Evolutionary conservation across 2,329 filamentous ascomycete genomes (phyloP), one percentile per base, ranked within the genome.

Genomic region (Hypoxylon sp.): DNA sequence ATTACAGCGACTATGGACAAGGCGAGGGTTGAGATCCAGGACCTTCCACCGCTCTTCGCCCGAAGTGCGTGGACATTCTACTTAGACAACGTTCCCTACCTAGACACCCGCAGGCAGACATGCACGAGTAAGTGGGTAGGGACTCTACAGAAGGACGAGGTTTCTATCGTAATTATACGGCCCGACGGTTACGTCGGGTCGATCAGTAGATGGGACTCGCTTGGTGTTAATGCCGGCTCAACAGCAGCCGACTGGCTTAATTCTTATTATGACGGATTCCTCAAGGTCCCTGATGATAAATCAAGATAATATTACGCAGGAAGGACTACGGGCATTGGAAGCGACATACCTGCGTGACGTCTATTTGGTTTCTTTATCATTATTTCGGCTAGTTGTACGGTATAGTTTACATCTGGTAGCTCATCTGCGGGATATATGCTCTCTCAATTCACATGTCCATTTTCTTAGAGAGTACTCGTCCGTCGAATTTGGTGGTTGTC

Each of bases 241-340:
- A 81, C 84, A 51, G 86, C 86, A 7, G 86, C 86, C 29, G 79
- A 78, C 66, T 88, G 86, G 86, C 78, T 88, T 24, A 85, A 88
- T 71, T 75, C 77, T 15, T 88, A 88, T 73, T 88, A 87, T 70
- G 80, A 81, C 47, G 82, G 84, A 27, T 88, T 88, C 74, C 79
- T 88, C 77, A 81, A 87, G 74, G 75, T 87, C 37, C 85, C 85
- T 29, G 60, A 46, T 17, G 57, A 64, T 24, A 72, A 58, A 47
- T 51, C n/a, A 37, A 60, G 11, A 55, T 69, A 65, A 58, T 65
- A 21, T 29, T 15, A 35, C 53, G n/a, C 11, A 39, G 24, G 13
- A 15, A 27, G 37, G 46, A 44, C 35, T 11, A 48, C 32, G 31
- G 27, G 53, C 48, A 67, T 58, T 51, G 53, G 53, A 56, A 57